Conservation (phyloP, 169 alveolate species). For the Eimeria falciformis region DNA sequence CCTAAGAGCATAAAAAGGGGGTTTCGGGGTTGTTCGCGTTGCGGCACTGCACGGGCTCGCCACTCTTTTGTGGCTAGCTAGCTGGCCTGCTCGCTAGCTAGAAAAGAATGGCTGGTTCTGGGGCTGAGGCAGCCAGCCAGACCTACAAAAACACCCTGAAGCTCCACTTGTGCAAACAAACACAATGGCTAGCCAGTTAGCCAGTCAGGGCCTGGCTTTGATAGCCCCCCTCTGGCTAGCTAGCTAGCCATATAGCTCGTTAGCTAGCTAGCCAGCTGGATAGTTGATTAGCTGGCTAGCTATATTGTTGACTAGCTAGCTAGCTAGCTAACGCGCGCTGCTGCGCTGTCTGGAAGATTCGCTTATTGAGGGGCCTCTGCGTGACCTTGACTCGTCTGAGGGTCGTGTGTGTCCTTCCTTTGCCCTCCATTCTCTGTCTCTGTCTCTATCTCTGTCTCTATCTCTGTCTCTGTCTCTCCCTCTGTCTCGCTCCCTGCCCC, state of each 20-base stretch:
- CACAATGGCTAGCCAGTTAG: neutral
- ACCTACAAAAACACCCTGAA: too few species aligned
- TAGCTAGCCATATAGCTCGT: neutral
- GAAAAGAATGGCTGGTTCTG: too few species aligned
- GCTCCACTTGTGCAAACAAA: neutral
- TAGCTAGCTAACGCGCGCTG: constrained; percentile 30
- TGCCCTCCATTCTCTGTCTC: constrained; percentile 16
- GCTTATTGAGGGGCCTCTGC: constrained; percentile 13
- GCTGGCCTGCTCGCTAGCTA: too few species aligned
- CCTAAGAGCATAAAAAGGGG: too few species aligned
- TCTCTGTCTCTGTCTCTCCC: constrained; percentile 17
- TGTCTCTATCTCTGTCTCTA: constrained; percentile 13
- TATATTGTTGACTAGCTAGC: neutral
- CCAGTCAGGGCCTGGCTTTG: neutral
- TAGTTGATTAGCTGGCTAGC: neutral
- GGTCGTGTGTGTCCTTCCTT: constrained; percentile 11
- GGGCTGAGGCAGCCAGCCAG: too few species aligned
- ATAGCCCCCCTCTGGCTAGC: neutral
- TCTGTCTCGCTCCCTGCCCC: constrained; percentile 23
- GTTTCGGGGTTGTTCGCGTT: too few species aligned
- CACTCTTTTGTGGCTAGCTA: too few species aligned
- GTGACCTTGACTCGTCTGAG: constrained; percentile 24
- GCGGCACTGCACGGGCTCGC: too few species aligned
- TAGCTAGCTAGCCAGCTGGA: constrained; percentile 12
- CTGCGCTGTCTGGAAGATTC: constrained; percentile 41